Percentiles rank a stretch among this genome's conserved stretches.
These are phyloP conservation scores for Pestalotiopsis sp. DNA, from an alignment of 2,329 filamentous ascomycete genomes.

Conservation along the genomic window DNA sequence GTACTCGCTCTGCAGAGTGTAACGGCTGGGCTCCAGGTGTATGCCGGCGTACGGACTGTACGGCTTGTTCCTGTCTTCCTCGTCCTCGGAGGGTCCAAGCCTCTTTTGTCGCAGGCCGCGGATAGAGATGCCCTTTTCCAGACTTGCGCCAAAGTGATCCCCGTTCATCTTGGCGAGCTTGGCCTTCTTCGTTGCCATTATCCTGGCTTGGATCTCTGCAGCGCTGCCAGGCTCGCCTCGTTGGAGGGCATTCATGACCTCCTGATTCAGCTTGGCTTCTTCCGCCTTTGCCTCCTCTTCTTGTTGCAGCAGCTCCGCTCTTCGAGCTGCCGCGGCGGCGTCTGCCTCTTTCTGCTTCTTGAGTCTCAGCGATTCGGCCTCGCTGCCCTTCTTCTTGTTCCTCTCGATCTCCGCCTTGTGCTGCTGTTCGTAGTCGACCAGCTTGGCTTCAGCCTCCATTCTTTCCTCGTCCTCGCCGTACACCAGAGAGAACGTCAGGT, in stretches of 20 bases:
- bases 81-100: constrained; percentile 47
- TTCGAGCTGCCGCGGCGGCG: constrained; percentile 59
- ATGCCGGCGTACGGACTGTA: constrained; percentile 90
- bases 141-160: constrained; percentile 29
- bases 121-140: constrained; percentile 59
- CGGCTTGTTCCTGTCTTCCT: constrained; percentile 67
- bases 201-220: constrained; percentile 58
- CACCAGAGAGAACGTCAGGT: constrained; percentile 86
- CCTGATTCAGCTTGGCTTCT: constrained; percentile 64
- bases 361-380: constrained; percentile 56
- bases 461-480: constrained; percentile 68
- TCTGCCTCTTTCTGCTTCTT: constrained; percentile 68
- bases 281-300: constrained; percentile 71
- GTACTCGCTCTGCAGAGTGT: constrained; percentile 70
- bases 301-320: constrained; percentile 66
- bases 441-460: constrained; percentile 44
- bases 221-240: constrained; percentile 63
- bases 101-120: constrained; percentile 74
- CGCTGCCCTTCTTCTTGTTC: constrained; percentile 56
- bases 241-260: constrained; percentile 72
- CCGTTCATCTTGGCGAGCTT: constrained; percentile 54
- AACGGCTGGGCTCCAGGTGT: constrained; percentile 66
- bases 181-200: constrained; percentile 75
- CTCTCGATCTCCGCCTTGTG: constrained; percentile 71
- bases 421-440: constrained; percentile 68